Percentiles rank a stretch among this genome's conserved stretches.
Evolutionary conservation across 2,329 filamentous ascomycete species (phyloP).

Genomic region (Penicillium sclerotigenum): DNA sequence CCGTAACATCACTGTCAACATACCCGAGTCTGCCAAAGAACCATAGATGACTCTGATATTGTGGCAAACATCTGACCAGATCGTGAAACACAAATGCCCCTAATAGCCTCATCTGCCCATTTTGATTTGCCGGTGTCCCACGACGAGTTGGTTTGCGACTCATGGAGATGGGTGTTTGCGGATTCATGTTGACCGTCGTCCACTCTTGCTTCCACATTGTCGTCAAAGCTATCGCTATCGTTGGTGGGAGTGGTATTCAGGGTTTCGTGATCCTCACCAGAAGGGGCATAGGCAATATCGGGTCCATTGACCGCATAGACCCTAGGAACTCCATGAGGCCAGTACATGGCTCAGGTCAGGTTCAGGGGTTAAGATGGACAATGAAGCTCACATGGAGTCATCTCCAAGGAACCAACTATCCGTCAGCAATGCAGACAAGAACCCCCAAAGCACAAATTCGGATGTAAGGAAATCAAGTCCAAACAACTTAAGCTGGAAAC

Average conservation of each 20-base stretch:
- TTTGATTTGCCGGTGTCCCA: constrained; percentile 30
- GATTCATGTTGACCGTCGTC: background rate
- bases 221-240: constrained; percentile 27
- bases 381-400: constrained; percentile 39
- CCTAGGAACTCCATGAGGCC: constrained; percentile 50
- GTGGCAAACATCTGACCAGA: constrained; percentile 82
- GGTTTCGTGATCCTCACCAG: constrained; percentile 25
- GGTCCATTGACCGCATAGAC: constrained; percentile 49
- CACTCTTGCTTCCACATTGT: constrained; percentile 13
- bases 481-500: constrained; percentile 1
- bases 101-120: constrained; percentile 62
- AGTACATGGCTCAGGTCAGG: constrained; percentile 45
- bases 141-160: constrained; percentile 7
- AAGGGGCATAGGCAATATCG: constrained; percentile 30
- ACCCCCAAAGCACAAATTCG: background rate
- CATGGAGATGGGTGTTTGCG: background rate
- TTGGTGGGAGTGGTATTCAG: constrained; percentile 17
- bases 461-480: constrained; percentile 2
- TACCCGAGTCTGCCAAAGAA: constrained; percentile 96
- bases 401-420: constrained; percentile 27
- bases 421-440: background rate
- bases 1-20: constrained; percentile 22
- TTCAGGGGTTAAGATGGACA: constrained; percentile 27
- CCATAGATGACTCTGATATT: constrained; percentile 78
- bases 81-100: constrained; percentile 73